Percentiles rank a stretch among this genome's conserved stretches.
These are phyloP conservation scores for Saccharomyces kudriavzevii DNA, from an alignment of 805 yeast species.

Conservation along the genomic window DNA sequence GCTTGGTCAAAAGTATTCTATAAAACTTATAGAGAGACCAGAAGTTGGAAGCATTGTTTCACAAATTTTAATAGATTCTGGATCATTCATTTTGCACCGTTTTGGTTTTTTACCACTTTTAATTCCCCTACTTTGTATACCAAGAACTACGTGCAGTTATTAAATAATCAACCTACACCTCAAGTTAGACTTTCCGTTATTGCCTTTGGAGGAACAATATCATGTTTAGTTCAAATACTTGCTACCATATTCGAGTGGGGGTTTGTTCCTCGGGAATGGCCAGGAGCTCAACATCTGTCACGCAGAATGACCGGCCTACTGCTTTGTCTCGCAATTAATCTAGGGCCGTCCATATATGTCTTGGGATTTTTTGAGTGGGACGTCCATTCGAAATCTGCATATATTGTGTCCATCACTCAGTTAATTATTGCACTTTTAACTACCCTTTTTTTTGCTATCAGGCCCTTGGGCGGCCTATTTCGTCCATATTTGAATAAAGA, in stretches of 20 bases:
- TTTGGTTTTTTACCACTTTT: conserved; percentile 68
- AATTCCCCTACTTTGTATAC: conserved; percentile 67
- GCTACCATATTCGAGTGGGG: conserved; percentile 50
- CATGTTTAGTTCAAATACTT: conserved; percentile 46
- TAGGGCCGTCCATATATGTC: conserved; percentile 48
- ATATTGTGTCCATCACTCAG: conserved; percentile 45
- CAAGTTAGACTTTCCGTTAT: conserved; percentile 50
- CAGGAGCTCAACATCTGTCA: conserved; percentile 57
- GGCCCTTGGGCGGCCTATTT: conserved; percentile 55
- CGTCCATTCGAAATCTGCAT: conserved; percentile 26
- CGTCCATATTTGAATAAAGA: conserved; percentile 33
- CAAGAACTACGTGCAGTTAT: conserved; percentile 40
- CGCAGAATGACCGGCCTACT: conserved; percentile 39
- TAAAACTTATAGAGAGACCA: conserved; percentile 66
- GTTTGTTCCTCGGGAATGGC: conserved; percentile 65
- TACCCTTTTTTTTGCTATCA: conserved; percentile 48
- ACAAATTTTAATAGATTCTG: conserved; percentile 72
- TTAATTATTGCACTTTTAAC: conserved; percentile 46
- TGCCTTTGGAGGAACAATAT: conserved; percentile 60
- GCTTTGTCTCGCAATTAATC: conserved; percentile 37
- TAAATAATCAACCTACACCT: conserved; percentile 52
- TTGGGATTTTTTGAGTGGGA: conserved; percentile 31
- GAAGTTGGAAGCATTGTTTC: conserved; percentile 70
- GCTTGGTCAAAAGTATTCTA: conserved; percentile 61
- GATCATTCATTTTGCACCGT: conserved; percentile 65